These are phyloP conservation scores for Santalum album DNA, from an alignment of 164 flowering plant genomes.

Conservation along the genomic window DNA sequence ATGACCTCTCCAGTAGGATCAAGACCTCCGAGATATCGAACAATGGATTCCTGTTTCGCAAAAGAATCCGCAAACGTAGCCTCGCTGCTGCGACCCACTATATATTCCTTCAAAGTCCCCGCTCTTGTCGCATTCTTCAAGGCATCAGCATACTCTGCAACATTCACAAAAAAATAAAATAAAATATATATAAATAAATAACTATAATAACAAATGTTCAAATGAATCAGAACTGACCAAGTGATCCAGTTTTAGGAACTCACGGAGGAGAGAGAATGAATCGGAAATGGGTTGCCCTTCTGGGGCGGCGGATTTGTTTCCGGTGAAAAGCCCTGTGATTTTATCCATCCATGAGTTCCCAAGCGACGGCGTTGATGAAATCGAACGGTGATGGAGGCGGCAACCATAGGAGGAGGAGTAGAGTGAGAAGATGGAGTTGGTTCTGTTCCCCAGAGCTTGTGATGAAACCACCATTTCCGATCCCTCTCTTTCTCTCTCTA, in stretches of 20 bases:
- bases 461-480: too few species aligned
- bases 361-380: too few species aligned
- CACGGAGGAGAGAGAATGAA: not conserved
- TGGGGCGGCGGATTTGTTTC: conserved; percentile 30
- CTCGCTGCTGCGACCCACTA: conserved; percentile 81
- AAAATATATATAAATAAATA: not conserved
- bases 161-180: not conserved
- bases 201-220: not conserved
- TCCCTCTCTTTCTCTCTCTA: too few species aligned
- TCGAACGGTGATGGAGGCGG: not conserved
- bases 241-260: not conserved
- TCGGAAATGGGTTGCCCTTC: not conserved
- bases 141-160: conserved; percentile 68
- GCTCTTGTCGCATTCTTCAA: conserved; percentile 56
- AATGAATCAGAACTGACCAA: not conserved
- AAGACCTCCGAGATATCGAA: conserved; percentile 63
- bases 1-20: conserved; percentile 84
- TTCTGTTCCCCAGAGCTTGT: not conserved
- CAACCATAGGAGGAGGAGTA: not conserved
- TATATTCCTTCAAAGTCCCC: conserved; percentile 59
- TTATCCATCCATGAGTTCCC: conserved; percentile 53
- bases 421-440: not conserved
- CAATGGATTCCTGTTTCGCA: conserved; percentile 80
- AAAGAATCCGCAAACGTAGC: conserved; percentile 75
- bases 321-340: conserved; percentile 78